Base-by-base conservation (phyloP, 371 early-diverging fungal species). In the Basidiobolus meristosporus region DNA sequence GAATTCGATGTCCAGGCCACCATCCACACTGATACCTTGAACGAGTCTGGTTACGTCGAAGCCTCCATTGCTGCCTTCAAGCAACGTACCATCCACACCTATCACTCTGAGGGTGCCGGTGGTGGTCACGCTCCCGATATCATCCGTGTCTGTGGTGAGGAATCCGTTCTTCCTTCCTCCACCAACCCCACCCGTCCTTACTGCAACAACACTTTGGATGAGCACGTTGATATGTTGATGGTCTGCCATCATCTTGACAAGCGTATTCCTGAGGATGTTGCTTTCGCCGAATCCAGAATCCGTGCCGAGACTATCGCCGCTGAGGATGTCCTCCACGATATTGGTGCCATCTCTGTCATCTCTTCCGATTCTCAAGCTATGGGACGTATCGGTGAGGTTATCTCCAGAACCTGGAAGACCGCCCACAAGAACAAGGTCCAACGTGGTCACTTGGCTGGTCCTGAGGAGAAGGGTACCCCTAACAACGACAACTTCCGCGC, bases 151-250 rank as follows among this genome's bases (percentile, higher is more conserved):
- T 82, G 82, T 46, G 69, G 82, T 37, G 70, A 77, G 36, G 62
- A 69, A 12, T 82, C 84, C 41, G 88, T 92, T 7, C 67, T 92
- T 17, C 83, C 91, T 1, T 82, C 85, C 1, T 85, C 86, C 17
- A 93, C 93, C 15, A 93, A 90, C 38, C 93, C 93, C 0, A 93
- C 93, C 0, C 65, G 90, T 11, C 89, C 90, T 0, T 93, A 65
- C 47, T 87, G 90, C 26, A 57, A 64, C 28, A 93, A 93, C 57
- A 93, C 93, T 3, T 61, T 90, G 28, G 93, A 93, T 54, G 93
- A 93, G 49, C 93, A 93, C 50, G 71, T 93, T 26, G 93, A 93
- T 51, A 90, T 93, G 93, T 57, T 93, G 33, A 90, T 90, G 91
- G 91, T 86, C n/a, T 93, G 93, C 52, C 93, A 93, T 53, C 93